Conservation (phyloP, 176 grass and related monocot genomes). For the Guadua angustifolia region DNA sequence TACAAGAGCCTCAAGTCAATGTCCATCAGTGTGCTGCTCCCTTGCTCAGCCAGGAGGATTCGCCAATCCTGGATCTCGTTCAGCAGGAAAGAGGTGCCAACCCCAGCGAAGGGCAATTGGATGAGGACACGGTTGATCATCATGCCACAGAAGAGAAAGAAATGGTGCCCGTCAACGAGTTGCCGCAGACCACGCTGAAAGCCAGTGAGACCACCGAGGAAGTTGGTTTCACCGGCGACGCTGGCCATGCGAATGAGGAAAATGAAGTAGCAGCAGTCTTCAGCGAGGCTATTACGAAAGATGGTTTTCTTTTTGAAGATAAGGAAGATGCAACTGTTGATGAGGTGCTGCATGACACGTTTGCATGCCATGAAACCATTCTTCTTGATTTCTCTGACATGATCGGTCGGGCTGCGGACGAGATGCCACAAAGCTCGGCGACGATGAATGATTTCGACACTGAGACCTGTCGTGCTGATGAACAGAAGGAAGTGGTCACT, state of each 20-base stretch:
- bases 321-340: constrained; percentile 10
- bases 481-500: neutral
- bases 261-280: neutral
- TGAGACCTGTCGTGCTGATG: constrained; percentile 15
- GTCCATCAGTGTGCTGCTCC: neutral
- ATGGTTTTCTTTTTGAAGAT: neutral
- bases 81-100: neutral
- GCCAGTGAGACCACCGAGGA: neutral
- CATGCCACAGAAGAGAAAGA: neutral
- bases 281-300: neutral
- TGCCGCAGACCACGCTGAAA: neutral
- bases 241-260: neutral
- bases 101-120: neutral
- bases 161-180: neutral
- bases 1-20: constrained; percentile 1
- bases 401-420: neutral
- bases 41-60: constrained; percentile 11
- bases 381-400: neutral
- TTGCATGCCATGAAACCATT: neutral
- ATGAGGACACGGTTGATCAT: neutral
- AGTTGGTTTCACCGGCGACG: neutral
- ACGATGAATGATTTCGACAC: neutral
- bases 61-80: neutral
- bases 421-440: neutral
- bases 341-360: neutral